These are phyloP conservation scores for Ceratobasidium theobromae DNA, from an alignment of 1,284 basidiomycete genomes.

Conservation along the genomic window DNA sequence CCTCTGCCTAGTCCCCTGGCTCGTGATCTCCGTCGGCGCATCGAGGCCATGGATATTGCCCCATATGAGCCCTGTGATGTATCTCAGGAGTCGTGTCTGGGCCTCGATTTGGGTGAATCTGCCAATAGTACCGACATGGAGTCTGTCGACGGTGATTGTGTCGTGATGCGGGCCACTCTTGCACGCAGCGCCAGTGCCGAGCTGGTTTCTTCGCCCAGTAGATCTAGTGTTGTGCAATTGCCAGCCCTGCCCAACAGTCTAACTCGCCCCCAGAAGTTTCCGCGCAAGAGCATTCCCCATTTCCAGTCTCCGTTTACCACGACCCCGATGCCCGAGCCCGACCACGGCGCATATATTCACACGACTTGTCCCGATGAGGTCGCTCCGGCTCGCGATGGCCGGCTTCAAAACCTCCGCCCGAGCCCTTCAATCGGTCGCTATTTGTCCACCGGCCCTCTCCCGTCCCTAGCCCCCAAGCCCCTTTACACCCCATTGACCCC, in stretches of 20 bases:
- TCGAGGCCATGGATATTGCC: background rate
- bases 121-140: background rate
- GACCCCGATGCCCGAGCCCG: background rate
- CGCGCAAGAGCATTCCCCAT: background rate
- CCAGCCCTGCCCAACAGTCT: background rate
- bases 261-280: background rate
- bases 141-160: background rate
- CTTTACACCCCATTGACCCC: background rate
- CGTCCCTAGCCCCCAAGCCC: background rate
- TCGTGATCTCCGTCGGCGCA: constrained; percentile 16
- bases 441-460: background rate
- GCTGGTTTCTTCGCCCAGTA: constrained; percentile 7
- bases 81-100: constrained; percentile 18
- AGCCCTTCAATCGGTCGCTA: background rate
- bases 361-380: background rate
- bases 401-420: background rate
- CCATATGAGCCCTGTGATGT: too few relatives aligned
- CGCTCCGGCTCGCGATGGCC: background rate
- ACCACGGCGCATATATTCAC: background rate
- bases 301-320: background rate
- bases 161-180: constrained; percentile 9
- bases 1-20: constrained; percentile 15
- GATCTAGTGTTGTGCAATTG: background rate
- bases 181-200: constrained; percentile 10
- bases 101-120: background rate